A percentile compares a stretch with the other conserved stretches of the same genome.
Evolutionary conservation across 2,329 filamentous ascomycete genomes (phyloP).

Genomic region (Corniculantispora saksenae): DNA sequence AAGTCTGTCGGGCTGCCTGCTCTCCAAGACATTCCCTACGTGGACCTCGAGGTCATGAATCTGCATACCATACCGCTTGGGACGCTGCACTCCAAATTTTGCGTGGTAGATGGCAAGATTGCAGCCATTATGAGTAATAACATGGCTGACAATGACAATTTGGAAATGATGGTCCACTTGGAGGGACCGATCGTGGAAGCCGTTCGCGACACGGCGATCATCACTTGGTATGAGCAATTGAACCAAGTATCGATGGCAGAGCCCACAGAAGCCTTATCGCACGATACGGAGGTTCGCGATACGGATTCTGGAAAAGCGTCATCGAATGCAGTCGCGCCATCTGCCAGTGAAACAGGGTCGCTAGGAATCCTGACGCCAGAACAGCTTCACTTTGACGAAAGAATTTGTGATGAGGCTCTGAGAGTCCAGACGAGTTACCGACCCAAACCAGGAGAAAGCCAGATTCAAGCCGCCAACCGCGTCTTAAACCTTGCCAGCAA

Average conservation of each 20-base stretch:
- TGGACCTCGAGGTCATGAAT: conserved; percentile 73
- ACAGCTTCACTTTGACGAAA: conserved; percentile 63
- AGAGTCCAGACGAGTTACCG: conserved; percentile 61
- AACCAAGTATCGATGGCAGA: conserved; percentile 31
- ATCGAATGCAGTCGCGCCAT: not conserved
- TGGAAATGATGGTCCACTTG: conserved; percentile 78
- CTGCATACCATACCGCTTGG: conserved; percentile 70
- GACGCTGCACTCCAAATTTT: conserved; percentile 78
- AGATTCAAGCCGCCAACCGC: conserved; percentile 59
- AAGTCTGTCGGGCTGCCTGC: conserved; percentile 61
- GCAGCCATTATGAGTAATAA: conserved; percentile 77
- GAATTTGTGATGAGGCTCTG: conserved; percentile 60
- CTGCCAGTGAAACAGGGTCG: not conserved
- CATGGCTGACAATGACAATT: conserved; percentile 74
- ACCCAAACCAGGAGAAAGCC: conserved; percentile 50
- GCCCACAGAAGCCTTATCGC: not conserved
- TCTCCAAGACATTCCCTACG: conserved; percentile 65
- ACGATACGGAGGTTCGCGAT: not conserved
- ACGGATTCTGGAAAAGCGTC: not conserved
- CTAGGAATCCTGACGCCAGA: conserved; percentile 59
- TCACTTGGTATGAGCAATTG: conserved; percentile 69
- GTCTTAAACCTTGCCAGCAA: conserved; percentile 66
- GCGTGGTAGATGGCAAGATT: conserved; percentile 72
- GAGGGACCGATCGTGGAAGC: conserved; percentile 77
- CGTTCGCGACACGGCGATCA: conserved; percentile 71